A percentile compares a stretch with the other conserved stretches of the same genome.
phyloP scores from a whole-genome alignment of 169 alveolate genomes.

The Plasmodium vinckei region DNA sequence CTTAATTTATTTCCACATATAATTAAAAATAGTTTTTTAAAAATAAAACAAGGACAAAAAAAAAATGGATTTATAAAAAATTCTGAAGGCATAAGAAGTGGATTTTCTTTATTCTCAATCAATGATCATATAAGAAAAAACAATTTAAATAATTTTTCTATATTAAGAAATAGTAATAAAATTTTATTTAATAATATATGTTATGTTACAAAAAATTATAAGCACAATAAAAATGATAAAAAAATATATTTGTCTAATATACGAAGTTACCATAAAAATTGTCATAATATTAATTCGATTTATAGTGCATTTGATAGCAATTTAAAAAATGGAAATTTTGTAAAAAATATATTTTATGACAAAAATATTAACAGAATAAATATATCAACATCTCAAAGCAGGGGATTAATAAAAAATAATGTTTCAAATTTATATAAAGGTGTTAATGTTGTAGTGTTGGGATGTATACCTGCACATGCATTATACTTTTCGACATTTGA shows the following conservation, averaged over 20 bases:
- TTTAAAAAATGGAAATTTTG: constrained; percentile 23
- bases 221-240: constrained; percentile 20
- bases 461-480: constrained; percentile 99
- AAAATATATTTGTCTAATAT: constrained; percentile 27
- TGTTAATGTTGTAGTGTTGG: constrained; percentile 93
- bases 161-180: constrained; percentile 16
- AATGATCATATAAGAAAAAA: neutral
- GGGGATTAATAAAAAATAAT: constrained; percentile 83
- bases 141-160: neutral
- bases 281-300: neutral
- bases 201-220: constrained; percentile 34
- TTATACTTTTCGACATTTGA: constrained; percentile 87
- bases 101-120: neutral
- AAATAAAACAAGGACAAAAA: too few relatives aligned
- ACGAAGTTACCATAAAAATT: constrained; percentile 10
- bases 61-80: too few relatives aligned
- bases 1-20: neutral
- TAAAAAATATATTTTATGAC: constrained; percentile 12
- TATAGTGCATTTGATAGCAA: constrained; percentile 1
- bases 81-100: neutral
- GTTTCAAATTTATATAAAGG: constrained; percentile 91
- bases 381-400: constrained; percentile 35
- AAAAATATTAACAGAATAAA: constrained; percentile 9
- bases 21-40: neutral
- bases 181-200: constrained; percentile 29